These are phyloP conservation scores for Mucor ambiguus DNA, from an alignment of 371 early-diverging fungal species.

Conservation along the genomic window DNA sequence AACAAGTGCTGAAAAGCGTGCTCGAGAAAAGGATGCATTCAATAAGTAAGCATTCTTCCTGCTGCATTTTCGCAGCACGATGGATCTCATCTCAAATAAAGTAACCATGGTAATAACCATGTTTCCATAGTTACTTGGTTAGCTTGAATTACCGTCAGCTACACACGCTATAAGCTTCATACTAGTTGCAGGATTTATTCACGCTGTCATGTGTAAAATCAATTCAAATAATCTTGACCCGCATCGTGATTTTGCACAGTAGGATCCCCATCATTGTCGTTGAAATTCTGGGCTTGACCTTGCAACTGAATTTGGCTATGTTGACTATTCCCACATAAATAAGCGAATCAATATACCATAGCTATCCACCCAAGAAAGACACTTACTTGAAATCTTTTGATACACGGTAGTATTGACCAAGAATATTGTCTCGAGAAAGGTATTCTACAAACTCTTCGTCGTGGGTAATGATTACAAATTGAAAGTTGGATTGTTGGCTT, in stretches of 20 bases:
- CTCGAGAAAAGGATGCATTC: no score
- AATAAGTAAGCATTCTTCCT: no score
- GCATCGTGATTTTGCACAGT: no score
- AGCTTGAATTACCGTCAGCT: no score
- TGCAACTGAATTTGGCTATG: constrained; percentile 14
- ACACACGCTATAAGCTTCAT: neutral
- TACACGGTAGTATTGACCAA: constrained; percentile 86
- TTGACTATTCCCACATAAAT: constrained; percentile 2
- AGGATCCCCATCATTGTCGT: neutral
- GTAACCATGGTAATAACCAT: neutral
- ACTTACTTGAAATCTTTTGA: constrained; percentile 71
- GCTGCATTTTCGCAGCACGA: no score
- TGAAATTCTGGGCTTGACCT: neutral
- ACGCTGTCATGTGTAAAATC: no score
- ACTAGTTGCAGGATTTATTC: neutral
- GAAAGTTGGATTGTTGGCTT: constrained; percentile 88
- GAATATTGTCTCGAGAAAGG: constrained; percentile 77
- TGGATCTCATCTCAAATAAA: no score
- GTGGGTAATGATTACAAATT: constrained; percentile 99
- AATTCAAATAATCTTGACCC: neutral
- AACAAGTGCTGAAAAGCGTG: no score
- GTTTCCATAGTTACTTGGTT: no score
- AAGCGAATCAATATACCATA: neutral
- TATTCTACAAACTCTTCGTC: constrained; percentile 97
- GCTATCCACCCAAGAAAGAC: neutral